A percentile compares a stretch with the other conserved stretches of the same genome.
Evolutionary conservation across 176 grass and related monocot species (phyloP).

Genomic region (Juncus effusus): DNA sequence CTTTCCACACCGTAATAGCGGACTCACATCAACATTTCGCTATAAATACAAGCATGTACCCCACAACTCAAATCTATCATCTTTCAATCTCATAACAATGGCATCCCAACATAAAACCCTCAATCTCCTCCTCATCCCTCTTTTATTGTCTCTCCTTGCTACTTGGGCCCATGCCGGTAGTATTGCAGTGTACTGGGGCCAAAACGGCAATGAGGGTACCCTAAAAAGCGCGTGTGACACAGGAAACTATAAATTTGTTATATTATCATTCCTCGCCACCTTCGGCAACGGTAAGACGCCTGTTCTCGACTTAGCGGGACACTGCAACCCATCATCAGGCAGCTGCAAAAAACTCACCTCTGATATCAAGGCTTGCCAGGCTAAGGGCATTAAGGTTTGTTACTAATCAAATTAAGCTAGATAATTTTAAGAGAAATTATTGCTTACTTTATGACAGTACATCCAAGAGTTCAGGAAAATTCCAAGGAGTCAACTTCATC

Average conservation of each 20-base stretch:
- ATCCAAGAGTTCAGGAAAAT: no score
- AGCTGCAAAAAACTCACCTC: constrained; percentile 46
- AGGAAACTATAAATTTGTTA: constrained; percentile 49
- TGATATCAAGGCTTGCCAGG: constrained; percentile 47
- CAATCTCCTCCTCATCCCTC: constrained; percentile 10
- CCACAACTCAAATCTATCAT: no score
- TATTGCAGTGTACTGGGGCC: constrained; percentile 57
- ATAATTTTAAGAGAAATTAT: no score
- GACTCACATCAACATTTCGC: no score
- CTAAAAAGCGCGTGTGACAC: constrained; percentile 51
- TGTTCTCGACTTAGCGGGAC: constrained; percentile 54
- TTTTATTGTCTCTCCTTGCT: constrained; percentile 9
- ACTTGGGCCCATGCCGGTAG: constrained; percentile 11
- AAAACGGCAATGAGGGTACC: constrained; percentile 48
- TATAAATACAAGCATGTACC: no score
- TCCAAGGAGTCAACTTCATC: neutral
- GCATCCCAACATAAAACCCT: neutral
- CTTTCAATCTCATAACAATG: neutral
- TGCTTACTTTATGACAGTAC: no score
- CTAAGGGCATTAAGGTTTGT: constrained; percentile 39
- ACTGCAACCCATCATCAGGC: constrained; percentile 48
- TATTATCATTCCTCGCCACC: constrained; percentile 54
- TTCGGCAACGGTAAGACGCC: constrained; percentile 49
- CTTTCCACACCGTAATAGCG: no score
- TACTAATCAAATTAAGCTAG: no score